A percentile compares a stretch with the other conserved stretches of the same genome.
Evolutionary conservation across 306 rosid species (phyloP).

Genomic region (Lotus japonicus): DNA sequence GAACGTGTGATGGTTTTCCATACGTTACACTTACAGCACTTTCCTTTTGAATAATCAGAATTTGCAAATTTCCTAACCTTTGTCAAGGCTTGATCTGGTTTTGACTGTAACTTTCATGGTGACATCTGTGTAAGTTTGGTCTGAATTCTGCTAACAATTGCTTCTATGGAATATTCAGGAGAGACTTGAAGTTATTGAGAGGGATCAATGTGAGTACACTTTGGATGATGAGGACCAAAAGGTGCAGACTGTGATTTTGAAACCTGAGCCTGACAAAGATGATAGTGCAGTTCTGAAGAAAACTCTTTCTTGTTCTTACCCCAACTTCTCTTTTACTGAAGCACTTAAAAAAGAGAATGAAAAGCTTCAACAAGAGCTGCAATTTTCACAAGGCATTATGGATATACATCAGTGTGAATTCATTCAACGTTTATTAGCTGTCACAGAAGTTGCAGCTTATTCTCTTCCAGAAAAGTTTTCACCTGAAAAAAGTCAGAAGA

Average conservation of each 20-base stretch:
- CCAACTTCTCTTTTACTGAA: slow-evolving; percentile 62
- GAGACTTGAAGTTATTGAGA: slow-evolving; percentile 80
- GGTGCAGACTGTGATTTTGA: slow-evolving; percentile 75
- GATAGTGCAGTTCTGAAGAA: slow-evolving; percentile 71
- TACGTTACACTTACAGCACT: not conserved
- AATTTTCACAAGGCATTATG: slow-evolving; percentile 68
- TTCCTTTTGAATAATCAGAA: not conserved
- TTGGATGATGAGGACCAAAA: slow-evolving; percentile 85
- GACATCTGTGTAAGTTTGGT: slow-evolving; percentile 8
- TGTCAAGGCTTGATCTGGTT: not conserved
- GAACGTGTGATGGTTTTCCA: not conserved
- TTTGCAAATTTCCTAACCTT: not conserved
- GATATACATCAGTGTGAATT: slow-evolving; percentile 80
- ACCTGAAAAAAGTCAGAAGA: slow-evolving; percentile 45
- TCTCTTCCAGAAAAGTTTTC: slow-evolving; percentile 46
- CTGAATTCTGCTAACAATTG: not conserved
- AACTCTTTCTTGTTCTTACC: slow-evolving; percentile 90
- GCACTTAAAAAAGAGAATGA: slow-evolving; percentile 85
- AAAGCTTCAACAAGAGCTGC: slow-evolving; percentile 87
- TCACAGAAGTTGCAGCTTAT: slow-evolving; percentile 61
- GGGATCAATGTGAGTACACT: slow-evolving; percentile 87
- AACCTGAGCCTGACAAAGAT: slow-evolving; percentile 64
- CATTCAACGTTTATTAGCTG: slow-evolving; percentile 75
- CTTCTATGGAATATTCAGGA: slow-evolving; percentile 47
- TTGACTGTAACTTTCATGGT: not conserved